These are phyloP conservation scores for Jimgerdemannia lactiflua DNA, from an alignment of 192 early-diverging fungal species.

Conservation along the genomic window DNA sequence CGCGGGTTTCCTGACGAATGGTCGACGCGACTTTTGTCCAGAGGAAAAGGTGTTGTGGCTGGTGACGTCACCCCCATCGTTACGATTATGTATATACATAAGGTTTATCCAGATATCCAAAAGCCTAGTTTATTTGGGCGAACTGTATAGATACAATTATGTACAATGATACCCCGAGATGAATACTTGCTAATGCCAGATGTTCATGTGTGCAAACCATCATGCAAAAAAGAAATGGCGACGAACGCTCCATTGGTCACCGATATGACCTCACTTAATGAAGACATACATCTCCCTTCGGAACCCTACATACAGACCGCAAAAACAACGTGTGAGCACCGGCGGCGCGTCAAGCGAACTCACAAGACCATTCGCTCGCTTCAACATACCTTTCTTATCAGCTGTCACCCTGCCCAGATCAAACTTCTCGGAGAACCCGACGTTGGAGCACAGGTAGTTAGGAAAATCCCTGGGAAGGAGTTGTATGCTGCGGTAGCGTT, in stretches of 20 bases:
- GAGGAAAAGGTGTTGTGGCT: not conserved
- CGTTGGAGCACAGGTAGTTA: conserved; percentile 31
- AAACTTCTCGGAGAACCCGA: conserved; percentile 33
- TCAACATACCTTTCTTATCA: conserved; percentile 6
- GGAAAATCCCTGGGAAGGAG: conserved; percentile 39
- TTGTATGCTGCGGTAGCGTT: conserved; percentile 31
- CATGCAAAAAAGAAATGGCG: too few species aligned
- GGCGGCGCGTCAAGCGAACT: not conserved
- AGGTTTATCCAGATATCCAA: too few species aligned
- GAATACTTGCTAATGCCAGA: too few species aligned
- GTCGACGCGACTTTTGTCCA: not conserved
- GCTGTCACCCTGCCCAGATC: conserved; percentile 21
- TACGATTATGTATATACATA: too few species aligned
- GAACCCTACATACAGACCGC: not conserved
- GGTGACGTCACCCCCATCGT: not conserved
- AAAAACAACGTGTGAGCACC: not conserved
- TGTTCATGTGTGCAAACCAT: too few species aligned
- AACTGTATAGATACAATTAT: too few species aligned
- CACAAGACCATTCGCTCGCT: not conserved
- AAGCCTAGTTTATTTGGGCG: too few species aligned
- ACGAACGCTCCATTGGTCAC: too few species aligned
- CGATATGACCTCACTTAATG: not conserved
- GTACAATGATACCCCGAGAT: too few species aligned
- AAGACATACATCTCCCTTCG: not conserved
- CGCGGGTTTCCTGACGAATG: not conserved